A percentile compares a stretch with the other conserved stretches of the same genome.
Evolutionary conservation across 1,139 yeast genomes (phyloP).

Genomic region (Yamadazyma sp.): DNA sequence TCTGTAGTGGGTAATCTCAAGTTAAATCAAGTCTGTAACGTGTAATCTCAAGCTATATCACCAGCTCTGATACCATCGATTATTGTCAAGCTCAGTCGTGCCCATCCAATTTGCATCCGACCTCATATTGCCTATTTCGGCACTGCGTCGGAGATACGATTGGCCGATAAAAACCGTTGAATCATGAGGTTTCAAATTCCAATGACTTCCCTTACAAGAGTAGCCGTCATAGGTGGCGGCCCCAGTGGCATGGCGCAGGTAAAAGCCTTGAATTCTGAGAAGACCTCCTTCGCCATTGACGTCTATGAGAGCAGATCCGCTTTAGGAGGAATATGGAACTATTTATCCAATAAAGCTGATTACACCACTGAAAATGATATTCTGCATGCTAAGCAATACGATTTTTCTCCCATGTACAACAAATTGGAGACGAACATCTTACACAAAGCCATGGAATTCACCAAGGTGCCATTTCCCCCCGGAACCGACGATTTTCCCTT

Average conservation of each 20-base stretch:
- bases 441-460: slow-evolving; percentile 43
- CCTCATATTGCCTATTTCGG: not conserved
- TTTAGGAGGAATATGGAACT: slow-evolving; percentile 54
- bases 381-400: slow-evolving; percentile 24
- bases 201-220: slow-evolving; percentile 7
- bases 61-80: too few relatives aligned
- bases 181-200: too few relatives aligned
- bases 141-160: not conserved
- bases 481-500: slow-evolving; percentile 33
- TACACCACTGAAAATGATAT: slow-evolving; percentile 25
- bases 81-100: too few relatives aligned
- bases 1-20: too few relatives aligned
- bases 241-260: slow-evolving; percentile 52
- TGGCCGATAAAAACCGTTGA: not conserved
- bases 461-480: slow-evolving; percentile 33
- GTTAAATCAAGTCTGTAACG: too few relatives aligned
- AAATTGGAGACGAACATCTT: slow-evolving; percentile 49
- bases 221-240: slow-evolving; percentile 54
- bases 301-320: slow-evolving; percentile 41
- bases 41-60: too few relatives aligned
- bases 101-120: not conserved
- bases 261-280: slow-evolving; percentile 45
- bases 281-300: slow-evolving; percentile 33
- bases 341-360: slow-evolving; percentile 25
- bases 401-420: slow-evolving; percentile 47